Conservation (phyloP, 176 grass and related monocot species). For the Thinopyrum elongatum region DNA sequence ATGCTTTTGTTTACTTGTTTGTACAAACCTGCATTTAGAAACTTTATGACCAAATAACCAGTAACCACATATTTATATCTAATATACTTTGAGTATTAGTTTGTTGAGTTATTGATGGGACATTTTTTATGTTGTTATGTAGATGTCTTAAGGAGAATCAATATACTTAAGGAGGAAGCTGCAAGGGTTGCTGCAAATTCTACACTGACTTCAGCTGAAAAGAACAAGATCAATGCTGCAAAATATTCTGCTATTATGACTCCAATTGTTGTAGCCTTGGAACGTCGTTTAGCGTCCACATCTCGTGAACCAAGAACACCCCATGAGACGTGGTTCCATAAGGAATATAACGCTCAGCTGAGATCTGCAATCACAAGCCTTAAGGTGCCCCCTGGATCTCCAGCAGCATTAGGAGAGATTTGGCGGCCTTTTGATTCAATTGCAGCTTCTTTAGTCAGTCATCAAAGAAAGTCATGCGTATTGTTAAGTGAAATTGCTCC, state of each 20-base stretch:
- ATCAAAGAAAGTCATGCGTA: constrained; percentile 80
- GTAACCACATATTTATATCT: constrained; percentile 20
- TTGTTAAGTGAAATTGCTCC: constrained; percentile 88
- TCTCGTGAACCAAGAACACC: constrained; percentile 88
- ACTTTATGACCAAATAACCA: constrained; percentile 1
- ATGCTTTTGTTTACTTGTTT: background rate
- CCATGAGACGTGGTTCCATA: constrained; percentile 89
- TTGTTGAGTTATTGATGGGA: constrained; percentile 25
- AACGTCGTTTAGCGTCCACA: constrained; percentile 82
- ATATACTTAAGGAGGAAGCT: constrained; percentile 96
- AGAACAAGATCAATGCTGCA: constrained; percentile 90
- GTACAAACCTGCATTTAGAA: background rate
- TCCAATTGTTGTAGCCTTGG: constrained; percentile 92
- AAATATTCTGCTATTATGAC: constrained; percentile 99
- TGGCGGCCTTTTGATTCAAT: constrained; percentile 86
- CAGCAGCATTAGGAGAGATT: constrained; percentile 67
- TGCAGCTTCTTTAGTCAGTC: constrained; percentile 79
- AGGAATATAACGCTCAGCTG: constrained; percentile 77
- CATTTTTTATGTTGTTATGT: constrained; percentile 39
- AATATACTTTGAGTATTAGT: constrained; percentile 16
- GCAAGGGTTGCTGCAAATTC: constrained; percentile 82
- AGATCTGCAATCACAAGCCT: constrained; percentile 72
- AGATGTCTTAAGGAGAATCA: constrained; percentile 93
- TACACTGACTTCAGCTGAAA: constrained; percentile 84
- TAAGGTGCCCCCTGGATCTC: constrained; percentile 74